Base-by-base conservation (phyloP, 768 basidiomycete species). In the Rhodocollybia butyracea region DNA sequence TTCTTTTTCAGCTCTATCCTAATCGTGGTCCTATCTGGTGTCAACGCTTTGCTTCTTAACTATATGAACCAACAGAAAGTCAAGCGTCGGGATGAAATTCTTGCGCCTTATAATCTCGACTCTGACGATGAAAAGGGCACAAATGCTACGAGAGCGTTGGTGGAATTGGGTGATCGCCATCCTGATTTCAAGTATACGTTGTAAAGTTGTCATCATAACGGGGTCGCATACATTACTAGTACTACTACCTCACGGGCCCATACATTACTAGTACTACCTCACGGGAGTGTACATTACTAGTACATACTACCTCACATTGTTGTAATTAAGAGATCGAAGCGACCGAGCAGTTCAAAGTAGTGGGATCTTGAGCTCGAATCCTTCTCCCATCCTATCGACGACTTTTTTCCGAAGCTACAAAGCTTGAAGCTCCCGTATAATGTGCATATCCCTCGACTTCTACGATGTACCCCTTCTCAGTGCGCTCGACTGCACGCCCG, bases 161-260 rank as follows among this genome's bases (percentile, higher is more conserved):
- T 66, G 47, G 72, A 69, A 38, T 54, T 73, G 22, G 72, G 72
- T 13, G 72, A 73, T 53, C 55, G 58, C 29, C 71, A 73, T 61
- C 72, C 72, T 5, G 71, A 73, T 60, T 73, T 71, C 59, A 57
- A 55, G 10, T 73, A 73, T 46, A 63, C 66, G 8, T 61, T 45
- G 34, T 57, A 50, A 61, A 24, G 15, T 42, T 42, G 41, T 22
- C 38, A 6, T 40, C 38, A 40, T 41, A 17, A 41, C 40, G 19
- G 22, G 10, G 10, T 11, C 10, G 10, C 40, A 10, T 19, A 17
- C n/a, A 19, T 13, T 41, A 15, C 5, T 41, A 41, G 12, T n/a
- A 41, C 19, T 5, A 41, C 11, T 22, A 19, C 10, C 40, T 22
- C n/a, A n/a, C n/a, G 10, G 10, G 6, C 10, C 12, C 40, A 10